Conservation (phyloP, 352 stramenopile species). For the Phytophthora pisi region DNA sequence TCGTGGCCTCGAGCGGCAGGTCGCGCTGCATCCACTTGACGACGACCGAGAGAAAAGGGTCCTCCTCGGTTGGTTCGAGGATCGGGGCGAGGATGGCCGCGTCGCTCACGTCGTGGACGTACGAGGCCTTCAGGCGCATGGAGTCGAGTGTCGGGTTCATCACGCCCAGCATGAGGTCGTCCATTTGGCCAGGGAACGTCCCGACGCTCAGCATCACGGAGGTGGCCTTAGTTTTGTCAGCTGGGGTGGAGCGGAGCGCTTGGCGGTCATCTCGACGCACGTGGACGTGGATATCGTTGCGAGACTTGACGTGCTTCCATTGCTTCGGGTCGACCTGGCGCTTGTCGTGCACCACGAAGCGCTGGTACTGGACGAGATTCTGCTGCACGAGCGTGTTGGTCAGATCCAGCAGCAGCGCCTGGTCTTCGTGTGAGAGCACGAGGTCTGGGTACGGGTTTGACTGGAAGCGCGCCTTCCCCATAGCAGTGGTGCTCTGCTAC, state of each 20-base stretch:
- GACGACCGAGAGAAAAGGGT: constrained; percentile 24
- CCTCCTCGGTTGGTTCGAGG: constrained; percentile 4
- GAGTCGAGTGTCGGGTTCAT: constrained; percentile 16
- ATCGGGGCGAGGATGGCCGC: constrained; percentile 18
- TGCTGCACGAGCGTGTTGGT: constrained; percentile 10
- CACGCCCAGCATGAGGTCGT: constrained; percentile 19
- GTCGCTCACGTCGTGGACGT: constrained; percentile 18
- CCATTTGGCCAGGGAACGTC: constrained; percentile 9
- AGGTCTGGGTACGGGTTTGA: constrained; percentile 20
- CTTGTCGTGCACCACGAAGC: constrained; percentile 14
- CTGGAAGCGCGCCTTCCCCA: constrained; percentile 16
- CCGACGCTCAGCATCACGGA: constrained; percentile 16
- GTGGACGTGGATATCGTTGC: constrained; percentile 18
- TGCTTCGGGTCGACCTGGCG: constrained; percentile 7
- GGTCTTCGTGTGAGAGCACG: constrained; percentile 11
- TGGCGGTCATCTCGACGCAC: constrained; percentile 15
- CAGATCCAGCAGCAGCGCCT: constrained; percentile 7
- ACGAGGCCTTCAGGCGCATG: constrained; percentile 19
- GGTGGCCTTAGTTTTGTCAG: neutral
- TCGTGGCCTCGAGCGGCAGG: constrained; percentile 21
- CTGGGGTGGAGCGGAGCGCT: neutral
- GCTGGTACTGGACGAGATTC: constrained; percentile 16
- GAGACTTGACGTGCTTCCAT: constrained; percentile 26
- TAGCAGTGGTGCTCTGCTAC: neutral
- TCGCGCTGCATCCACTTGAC: constrained; percentile 32